phyloP scores from a whole-genome alignment of 805 yeast species.

The Dipodascus geniculatus region DNA sequence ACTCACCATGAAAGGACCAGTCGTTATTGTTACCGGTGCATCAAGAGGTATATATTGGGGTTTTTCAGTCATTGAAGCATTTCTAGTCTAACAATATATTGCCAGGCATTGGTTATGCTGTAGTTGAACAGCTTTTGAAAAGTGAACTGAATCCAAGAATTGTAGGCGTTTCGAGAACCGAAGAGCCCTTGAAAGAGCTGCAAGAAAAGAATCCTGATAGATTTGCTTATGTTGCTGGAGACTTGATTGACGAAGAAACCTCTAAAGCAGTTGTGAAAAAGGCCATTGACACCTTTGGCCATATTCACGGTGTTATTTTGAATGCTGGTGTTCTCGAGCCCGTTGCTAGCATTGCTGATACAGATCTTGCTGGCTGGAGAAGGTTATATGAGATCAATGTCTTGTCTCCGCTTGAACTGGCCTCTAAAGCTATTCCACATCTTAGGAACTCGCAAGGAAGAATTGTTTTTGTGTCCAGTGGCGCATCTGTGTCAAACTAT shows the following conservation, averaged over 20 bases:
- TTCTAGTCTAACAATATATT: neutral
- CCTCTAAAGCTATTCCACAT: conserved; percentile 41
- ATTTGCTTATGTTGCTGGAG: conserved; percentile 35
- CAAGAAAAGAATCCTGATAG: conserved; percentile 25
- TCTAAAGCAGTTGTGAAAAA: conserved; percentile 28
- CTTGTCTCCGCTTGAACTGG: conserved; percentile 59
- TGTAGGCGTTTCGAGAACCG: conserved; percentile 65
- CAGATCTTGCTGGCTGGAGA: conserved; percentile 49
- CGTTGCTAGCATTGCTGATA: conserved; percentile 41
- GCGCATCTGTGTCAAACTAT: conserved; percentile 49
- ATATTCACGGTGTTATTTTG: conserved; percentile 42
- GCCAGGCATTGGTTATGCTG: conserved; percentile 69
- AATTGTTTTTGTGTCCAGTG: conserved; percentile 76
- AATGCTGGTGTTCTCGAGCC: conserved; percentile 78
- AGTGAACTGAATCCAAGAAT: conserved; percentile 29
- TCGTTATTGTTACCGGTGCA: conserved; percentile 27
- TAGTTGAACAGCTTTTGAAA: conserved; percentile 41
- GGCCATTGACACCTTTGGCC: conserved; percentile 38
- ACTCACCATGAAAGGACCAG: conserved; percentile 5
- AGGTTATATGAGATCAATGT: conserved; percentile 61
- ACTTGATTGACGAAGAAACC: conserved; percentile 33
- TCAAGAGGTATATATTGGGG: conserved; percentile 25
- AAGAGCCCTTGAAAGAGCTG: conserved; percentile 33
- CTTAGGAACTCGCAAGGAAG: conserved; percentile 47
- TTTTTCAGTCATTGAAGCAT: neutral